Evolutionary conservation across 306 rosid genomes (phyloP).

Genomic region (Lotus japonicus): DNA sequence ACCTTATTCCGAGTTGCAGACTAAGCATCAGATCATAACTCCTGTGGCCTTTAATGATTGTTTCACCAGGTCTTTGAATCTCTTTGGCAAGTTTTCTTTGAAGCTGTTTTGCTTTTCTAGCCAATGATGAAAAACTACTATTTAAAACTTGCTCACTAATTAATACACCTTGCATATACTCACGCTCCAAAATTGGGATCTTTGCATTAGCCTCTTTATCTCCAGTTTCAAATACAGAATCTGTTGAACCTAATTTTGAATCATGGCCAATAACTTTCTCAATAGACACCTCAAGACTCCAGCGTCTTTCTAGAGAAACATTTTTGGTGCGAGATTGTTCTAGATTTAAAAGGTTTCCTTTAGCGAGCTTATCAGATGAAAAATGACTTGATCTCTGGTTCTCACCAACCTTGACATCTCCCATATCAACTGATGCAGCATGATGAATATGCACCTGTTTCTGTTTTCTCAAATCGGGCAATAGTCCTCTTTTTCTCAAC

Average conservation of each 20-base stretch:
- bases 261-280: conserved; percentile 78
- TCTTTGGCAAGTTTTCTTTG: conserved; percentile 72
- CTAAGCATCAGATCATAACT: conserved; percentile 98
- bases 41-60: conserved; percentile 92
- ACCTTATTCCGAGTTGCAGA: conserved; percentile 99
- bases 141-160: conserved; percentile 80
- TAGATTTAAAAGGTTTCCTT: conserved; percentile 64
- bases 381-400: conserved; percentile 48
- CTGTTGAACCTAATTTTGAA: conserved; percentile 42
- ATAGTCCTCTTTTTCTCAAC: conserved; percentile 83
- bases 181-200: conserved; percentile 80
- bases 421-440: conserved; percentile 67
- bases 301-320: conserved; percentile 88
- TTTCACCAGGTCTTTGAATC: conserved; percentile 86
- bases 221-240: conserved; percentile 36
- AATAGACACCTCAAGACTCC: conserved; percentile 97
- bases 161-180: conserved; percentile 97
- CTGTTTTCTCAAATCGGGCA: conserved; percentile 82
- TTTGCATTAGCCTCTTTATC: conserved; percentile 40
- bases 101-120: conserved; percentile 64
- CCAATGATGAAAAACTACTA: conserved; percentile 52
- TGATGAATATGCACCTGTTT: conserved; percentile 77
- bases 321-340: conserved; percentile 72
- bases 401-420: conserved; percentile 49
- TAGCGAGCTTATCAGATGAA: conserved; percentile 54